These are phyloP conservation scores for Aspergillus bertholletiae DNA, from an alignment of 495 filamentous ascomycete species.

Conservation along the genomic window DNA sequence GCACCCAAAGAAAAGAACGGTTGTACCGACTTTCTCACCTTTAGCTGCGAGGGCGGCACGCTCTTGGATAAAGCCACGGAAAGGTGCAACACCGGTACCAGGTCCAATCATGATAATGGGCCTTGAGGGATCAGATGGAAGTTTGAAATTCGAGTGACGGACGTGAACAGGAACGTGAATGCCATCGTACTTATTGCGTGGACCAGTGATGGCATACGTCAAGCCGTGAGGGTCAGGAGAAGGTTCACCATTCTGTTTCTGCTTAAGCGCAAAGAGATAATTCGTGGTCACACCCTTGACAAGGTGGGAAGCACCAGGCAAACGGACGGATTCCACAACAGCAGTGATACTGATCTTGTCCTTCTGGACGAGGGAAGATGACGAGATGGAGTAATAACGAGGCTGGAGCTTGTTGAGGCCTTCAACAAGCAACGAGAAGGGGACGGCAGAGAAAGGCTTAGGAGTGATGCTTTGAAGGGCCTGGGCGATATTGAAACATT, in stretches of 20 bases:
- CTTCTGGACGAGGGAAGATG: conserved; percentile 90
- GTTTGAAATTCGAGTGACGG: conserved; percentile 98
- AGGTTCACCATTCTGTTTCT: conserved; percentile 92
- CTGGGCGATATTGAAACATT: conserved; percentile 88
- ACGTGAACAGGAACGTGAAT: conserved; percentile 95
- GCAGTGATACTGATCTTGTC: conserved; percentile 92
- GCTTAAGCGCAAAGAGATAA: conserved; percentile 92
- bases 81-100: conserved; percentile 94
- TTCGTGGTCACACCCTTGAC: conserved; percentile 97
- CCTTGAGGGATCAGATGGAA: conserved; percentile 90
- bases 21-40: conserved; percentile 84
- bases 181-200: conserved; percentile 95
- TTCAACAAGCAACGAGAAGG: conserved; percentile 94
- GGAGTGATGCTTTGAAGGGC: conserved; percentile 72
- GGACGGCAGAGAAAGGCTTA: conserved; percentile 74
- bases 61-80: conserved; percentile 94
- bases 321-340: conserved; percentile 78
- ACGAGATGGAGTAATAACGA: conserved; percentile 99
- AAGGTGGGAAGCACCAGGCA: conserved; percentile 74
- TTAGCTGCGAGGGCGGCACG: conserved; percentile 73
- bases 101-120: conserved; percentile 96
- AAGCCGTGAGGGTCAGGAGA: conserved; percentile 81
- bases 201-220: conserved; percentile 84
- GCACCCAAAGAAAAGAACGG: conserved; percentile 93
- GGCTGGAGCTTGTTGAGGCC: conserved; percentile 92